phyloP scores from a whole-genome alignment of 2,329 filamentous ascomycete genomes.

The Aureobasidium sp. region DNA sequence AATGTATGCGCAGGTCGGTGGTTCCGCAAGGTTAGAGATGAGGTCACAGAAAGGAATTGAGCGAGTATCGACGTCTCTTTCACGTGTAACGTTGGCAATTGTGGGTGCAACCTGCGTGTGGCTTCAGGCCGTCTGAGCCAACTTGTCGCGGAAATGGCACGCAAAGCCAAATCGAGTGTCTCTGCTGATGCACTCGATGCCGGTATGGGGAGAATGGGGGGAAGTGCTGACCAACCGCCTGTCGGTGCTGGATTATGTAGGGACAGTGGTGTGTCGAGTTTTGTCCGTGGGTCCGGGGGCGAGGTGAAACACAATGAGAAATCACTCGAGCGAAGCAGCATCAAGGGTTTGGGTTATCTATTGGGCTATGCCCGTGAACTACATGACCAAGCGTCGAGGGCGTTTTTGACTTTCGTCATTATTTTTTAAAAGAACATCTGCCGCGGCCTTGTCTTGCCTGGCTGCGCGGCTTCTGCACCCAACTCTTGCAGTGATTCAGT shows the following conservation, averaged over 20 bases:
- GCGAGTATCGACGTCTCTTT: conserved; percentile 1
- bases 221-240: not conserved
- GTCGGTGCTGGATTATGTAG: not conserved
- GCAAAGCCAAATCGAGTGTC: not conserved
- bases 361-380: not conserved
- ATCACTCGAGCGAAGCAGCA: not conserved
- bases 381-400: not conserved
- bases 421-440: not conserved
- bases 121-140: not conserved
- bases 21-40: conserved; percentile 4
- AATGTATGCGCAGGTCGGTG: not conserved
- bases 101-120: not conserved
- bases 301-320: not conserved
- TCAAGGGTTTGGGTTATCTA: conserved; percentile 4
- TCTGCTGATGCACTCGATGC: not conserved
- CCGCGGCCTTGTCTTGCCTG: conserved; percentile 3
- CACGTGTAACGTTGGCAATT: not conserved
- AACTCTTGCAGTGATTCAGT: not conserved
- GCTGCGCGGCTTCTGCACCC: not conserved
- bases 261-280: not conserved
- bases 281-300: not conserved
- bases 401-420: conserved; percentile 8
- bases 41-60: not conserved
- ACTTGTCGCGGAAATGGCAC: not conserved
- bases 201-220: not conserved